phyloP scores from a whole-genome alignment of 768 basidiomycete species.

The Lactarius akahatsu region DNA sequence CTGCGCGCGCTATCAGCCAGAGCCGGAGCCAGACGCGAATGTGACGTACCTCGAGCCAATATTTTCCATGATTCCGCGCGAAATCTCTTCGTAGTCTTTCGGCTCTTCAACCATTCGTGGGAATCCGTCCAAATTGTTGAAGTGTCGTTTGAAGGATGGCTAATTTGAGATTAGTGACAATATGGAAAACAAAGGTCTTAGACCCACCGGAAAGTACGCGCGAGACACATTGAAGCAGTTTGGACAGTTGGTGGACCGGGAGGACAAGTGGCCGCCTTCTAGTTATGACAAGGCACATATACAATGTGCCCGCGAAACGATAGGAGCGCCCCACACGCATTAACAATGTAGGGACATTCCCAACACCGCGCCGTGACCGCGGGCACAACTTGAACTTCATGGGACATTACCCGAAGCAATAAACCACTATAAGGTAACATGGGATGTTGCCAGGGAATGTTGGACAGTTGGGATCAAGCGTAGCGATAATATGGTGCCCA shows the following conservation, averaged over 20 bases:
- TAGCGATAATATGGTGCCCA: no score
- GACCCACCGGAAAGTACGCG: background rate
- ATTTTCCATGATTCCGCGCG: background rate
- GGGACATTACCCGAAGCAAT: background rate
- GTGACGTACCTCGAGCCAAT: background rate
- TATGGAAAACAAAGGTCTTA: background rate
- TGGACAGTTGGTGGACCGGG: background rate
- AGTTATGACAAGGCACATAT: no score
- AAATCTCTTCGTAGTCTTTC: background rate
- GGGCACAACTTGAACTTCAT: no score
- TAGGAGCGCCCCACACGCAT: no score
- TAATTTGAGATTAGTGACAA: background rate
- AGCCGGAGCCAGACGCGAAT: no score
- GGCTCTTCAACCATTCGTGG: background rate
- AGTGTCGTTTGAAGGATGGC: background rate
- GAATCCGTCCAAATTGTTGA: background rate
- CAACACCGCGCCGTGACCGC: no score
- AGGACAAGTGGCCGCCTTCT: background rate
- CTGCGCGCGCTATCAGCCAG: background rate
- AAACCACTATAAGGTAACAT: background rate
- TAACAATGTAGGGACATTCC: no score
- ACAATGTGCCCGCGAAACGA: no score
- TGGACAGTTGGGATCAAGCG: no score
- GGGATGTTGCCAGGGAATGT: no score
- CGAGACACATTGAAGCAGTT: background rate